Conservation (phyloP, 768 basidiomycete species). For the Mycena rebaudengoi region DNA sequence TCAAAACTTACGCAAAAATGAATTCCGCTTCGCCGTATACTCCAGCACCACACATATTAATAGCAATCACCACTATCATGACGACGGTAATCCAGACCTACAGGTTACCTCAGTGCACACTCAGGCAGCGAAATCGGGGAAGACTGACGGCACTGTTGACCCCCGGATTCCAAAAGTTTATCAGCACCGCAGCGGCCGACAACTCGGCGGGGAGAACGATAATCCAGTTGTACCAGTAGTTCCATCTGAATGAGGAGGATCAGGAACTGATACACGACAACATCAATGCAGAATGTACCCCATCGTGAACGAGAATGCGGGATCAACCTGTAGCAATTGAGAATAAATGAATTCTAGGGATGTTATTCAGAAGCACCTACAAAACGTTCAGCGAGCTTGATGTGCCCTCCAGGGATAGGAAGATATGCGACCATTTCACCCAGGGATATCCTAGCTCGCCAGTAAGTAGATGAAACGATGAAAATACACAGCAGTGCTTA, state of each 20-base stretch:
- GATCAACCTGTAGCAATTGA: constrained; percentile 52
- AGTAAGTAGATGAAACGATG: background rate
- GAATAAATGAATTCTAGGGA: background rate
- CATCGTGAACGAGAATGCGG: constrained; percentile 70
- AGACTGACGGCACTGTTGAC: constrained; percentile 73
- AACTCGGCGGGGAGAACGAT: background rate
- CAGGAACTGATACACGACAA: constrained; percentile 28
- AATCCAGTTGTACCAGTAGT: constrained; percentile 69
- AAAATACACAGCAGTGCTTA: too few species aligned
- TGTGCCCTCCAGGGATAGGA: constrained; percentile 82
- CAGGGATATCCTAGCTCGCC: constrained; percentile 61
- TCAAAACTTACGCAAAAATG: constrained; percentile 72
- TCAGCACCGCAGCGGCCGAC: constrained; percentile 73
- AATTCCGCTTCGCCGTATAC: constrained; percentile 90
- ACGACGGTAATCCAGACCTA: constrained; percentile 77
- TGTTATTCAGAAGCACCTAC: constrained; percentile 26
- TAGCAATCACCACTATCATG: constrained; percentile 66
- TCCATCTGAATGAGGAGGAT: constrained; percentile 49
- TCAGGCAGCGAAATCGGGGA: constrained; percentile 74
- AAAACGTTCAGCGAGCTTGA: constrained; percentile 83
- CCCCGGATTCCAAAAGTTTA: constrained; percentile 72
- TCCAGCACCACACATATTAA: constrained; percentile 80
- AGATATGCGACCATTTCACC: constrained; percentile 59
- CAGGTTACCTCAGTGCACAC: constrained; percentile 71
- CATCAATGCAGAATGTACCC: constrained; percentile 31